These are phyloP conservation scores for Kwoniella shandongensis DNA, from an alignment of 768 basidiomycete species.

Conservation along the genomic window DNA sequence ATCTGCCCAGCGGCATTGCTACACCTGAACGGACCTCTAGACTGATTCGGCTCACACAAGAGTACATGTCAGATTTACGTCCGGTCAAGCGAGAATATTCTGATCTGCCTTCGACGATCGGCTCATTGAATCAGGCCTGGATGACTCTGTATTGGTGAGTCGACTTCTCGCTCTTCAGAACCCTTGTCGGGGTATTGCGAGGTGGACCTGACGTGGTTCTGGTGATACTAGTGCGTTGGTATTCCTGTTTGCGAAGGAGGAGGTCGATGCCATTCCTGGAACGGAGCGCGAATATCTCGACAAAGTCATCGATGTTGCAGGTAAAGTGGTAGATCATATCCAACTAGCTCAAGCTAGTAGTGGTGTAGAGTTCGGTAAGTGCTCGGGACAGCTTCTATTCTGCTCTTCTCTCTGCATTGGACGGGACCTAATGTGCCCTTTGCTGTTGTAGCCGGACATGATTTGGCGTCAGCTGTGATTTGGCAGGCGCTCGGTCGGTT, in stretches of 20 bases:
- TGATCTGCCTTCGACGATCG: constrained; percentile 1
- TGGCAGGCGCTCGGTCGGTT: background rate
- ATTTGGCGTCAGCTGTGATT: background rate
- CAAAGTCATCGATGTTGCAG: constrained; percentile 6
- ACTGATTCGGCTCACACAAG: constrained; percentile 13
- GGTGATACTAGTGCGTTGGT: constrained; percentile 12
- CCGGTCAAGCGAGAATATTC: background rate
- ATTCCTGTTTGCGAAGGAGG: constrained; percentile 26
- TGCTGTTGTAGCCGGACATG: constrained; percentile 1
- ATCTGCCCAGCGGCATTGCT: background rate
- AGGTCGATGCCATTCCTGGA: constrained; percentile 15
- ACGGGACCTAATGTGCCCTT: background rate
- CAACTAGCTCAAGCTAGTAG: constrained; percentile 19
- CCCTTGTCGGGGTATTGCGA: background rate
- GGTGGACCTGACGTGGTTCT: background rate
- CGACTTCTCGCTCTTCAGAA: too few relatives aligned
- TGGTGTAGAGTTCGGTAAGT: constrained; percentile 22
- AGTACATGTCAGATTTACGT: constrained; percentile 21
- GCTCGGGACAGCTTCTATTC: background rate
- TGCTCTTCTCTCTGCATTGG: background rate
- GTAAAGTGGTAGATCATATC: constrained; percentile 21
- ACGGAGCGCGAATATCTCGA: constrained; percentile 8
- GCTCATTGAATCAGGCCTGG: constrained; percentile 19
- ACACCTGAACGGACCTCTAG: constrained; percentile 19
- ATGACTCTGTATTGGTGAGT: constrained; percentile 20